Percentiles rank a stretch among this genome's conserved stretches.
phyloP scores from a whole-genome alignment of 768 basidiomycete species.

The Lactifluus hygrophoroides region DNA sequence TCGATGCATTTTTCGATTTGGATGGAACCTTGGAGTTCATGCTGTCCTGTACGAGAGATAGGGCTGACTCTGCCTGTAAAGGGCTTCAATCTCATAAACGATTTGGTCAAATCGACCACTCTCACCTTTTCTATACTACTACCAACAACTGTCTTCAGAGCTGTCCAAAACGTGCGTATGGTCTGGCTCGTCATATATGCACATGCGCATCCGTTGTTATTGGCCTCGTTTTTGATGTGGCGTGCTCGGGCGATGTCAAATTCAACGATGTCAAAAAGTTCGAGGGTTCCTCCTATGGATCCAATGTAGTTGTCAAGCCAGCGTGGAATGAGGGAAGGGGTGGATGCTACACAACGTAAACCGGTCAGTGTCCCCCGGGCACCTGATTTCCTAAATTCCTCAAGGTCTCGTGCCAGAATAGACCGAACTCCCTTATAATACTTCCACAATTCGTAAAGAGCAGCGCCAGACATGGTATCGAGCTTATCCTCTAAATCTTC shows the following conservation, averaged over 20 bases:
- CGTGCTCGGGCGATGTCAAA: neutral
- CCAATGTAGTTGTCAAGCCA: constrained; percentile 2
- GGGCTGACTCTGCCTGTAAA: neutral
- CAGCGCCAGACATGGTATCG: no score
- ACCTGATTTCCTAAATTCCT: neutral
- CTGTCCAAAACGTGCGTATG: neutral
- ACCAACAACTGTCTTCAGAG: neutral
- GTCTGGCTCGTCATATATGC: neutral
- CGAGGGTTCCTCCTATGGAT: neutral
- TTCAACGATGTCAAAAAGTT: neutral
- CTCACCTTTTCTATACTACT: neutral
- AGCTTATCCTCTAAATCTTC: no score
- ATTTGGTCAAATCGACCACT: neutral
- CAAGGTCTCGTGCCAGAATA: neutral
- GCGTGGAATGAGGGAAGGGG: neutral
- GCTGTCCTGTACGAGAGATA: neutral
- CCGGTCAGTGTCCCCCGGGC: neutral
- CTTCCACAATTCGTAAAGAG: constrained; percentile 2
- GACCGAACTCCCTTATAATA: neutral
- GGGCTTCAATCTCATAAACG: neutral
- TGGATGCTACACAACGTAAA: neutral
- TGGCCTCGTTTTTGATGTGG: neutral
- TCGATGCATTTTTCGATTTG: no score
- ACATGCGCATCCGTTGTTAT: neutral
- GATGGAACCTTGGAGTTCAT: neutral